Evolutionary conservation across 202 grass and related monocot species (phyloP).

Genomic region (Schoenoplectus tabernaemontani): DNA sequence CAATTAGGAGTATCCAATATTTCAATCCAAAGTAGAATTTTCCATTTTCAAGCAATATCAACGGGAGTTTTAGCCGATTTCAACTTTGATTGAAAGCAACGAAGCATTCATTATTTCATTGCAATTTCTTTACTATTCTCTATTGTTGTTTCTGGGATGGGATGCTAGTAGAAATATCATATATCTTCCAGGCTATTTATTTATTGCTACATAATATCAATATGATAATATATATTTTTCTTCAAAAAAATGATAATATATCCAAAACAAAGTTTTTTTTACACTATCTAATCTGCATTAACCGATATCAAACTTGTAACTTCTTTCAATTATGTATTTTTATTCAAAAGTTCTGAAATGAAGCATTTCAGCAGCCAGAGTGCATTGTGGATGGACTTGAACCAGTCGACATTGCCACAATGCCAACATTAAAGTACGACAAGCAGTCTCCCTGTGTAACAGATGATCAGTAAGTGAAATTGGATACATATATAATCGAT

Average conservation of each 20-base stretch:
- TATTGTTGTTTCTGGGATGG: neutral
- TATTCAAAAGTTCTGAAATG: slow-evolving; percentile 7
- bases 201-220: neutral
- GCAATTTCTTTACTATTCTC: neutral
- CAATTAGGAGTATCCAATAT: too few species aligned
- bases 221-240: neutral
- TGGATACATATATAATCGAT: neutral
- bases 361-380: slow-evolving; percentile 14
- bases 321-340: neutral
- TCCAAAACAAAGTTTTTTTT: too few species aligned
- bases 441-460: neutral
- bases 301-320: neutral
- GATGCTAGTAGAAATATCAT: neutral
- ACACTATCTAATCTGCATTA: neutral
- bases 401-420: neutral
- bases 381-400: slow-evolving; percentile 26
- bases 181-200: neutral
- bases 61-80: too few species aligned
- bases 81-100: neutral
- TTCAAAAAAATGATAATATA: too few species aligned
- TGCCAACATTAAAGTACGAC: slow-evolving; percentile 17
- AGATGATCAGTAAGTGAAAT: slow-evolving; percentile 23
- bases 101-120: neutral
- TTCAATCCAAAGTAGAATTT: too few species aligned
- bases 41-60: too few species aligned